These are phyloP conservation scores for Fraxinus albicans DNA, from an alignment of 305 asterid genomes.

Conservation along the genomic window DNA sequence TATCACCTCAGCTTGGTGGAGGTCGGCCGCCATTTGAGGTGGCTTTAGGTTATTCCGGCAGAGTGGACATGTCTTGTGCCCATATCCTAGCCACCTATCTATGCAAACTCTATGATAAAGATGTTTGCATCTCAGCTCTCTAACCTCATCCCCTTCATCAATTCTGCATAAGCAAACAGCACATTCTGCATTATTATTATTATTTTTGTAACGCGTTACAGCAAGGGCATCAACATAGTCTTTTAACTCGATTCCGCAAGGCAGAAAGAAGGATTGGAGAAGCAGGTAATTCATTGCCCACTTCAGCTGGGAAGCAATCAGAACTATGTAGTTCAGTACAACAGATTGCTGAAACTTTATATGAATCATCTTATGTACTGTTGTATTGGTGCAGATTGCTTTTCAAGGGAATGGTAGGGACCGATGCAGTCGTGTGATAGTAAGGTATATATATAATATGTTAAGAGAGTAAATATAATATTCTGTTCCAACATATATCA, in stretches of 20 bases:
- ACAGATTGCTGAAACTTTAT: not conserved
- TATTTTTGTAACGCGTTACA: not conserved
- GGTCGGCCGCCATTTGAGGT: not conserved
- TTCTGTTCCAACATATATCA: no score
- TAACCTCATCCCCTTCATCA: slow-evolving; percentile 31
- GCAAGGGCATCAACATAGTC: not conserved
- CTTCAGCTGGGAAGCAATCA: not conserved
- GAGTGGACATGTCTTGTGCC: slow-evolving; percentile 31
- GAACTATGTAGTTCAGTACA: not conserved
- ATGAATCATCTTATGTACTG: no score
- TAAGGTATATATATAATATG: no score
- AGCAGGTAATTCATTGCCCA: not conserved
- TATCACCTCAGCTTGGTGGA: slow-evolving; percentile 7
- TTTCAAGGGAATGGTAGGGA: not conserved
- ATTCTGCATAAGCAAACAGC: slow-evolving; percentile 32
- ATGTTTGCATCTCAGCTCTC: slow-evolving; percentile 38
- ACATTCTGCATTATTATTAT: slow-evolving; percentile 11
- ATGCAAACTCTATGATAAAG: slow-evolving; percentile 34
- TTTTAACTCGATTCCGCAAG: not conserved
- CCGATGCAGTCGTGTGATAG: no score
- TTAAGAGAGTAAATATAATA: no score
- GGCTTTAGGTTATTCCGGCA: slow-evolving; percentile 27
- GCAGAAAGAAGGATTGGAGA: not conserved
- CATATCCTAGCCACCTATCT: slow-evolving; percentile 33
- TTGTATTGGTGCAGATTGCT: not conserved